Conservation (phyloP, 2,329 filamentous ascomycete species). For the Cercospora sp. region DNA sequence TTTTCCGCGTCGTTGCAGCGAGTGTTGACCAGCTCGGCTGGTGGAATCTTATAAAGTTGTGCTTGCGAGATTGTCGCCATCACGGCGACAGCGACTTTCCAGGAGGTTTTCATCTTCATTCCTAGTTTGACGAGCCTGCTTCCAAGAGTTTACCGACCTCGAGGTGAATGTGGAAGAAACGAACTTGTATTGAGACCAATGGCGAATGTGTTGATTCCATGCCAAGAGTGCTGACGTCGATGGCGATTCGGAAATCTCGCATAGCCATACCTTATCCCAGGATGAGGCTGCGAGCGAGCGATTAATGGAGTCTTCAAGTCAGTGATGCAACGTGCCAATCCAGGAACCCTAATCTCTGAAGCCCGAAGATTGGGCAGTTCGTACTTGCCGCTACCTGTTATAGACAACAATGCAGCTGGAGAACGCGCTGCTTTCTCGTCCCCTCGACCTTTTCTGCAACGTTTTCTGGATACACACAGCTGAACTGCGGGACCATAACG, state of each 20-base stretch:
- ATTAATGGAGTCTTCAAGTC: background rate
- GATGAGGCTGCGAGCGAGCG: background rate
- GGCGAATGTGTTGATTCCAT: background rate
- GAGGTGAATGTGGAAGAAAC: background rate
- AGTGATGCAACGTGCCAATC: background rate
- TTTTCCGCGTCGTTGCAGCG: conserved; percentile 3
- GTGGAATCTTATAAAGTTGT: background rate
- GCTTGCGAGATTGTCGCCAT: background rate
- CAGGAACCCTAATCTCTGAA: background rate
- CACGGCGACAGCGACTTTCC: background rate
- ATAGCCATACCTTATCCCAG: background rate
- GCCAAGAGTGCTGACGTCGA: background rate
- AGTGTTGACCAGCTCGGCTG: background rate
- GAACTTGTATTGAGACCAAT: background rate
- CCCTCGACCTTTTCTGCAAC: background rate
- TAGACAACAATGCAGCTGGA: background rate
- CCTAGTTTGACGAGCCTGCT: background rate
- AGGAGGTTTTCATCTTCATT: background rate
- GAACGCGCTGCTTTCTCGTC: background rate
- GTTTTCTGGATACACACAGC: background rate
- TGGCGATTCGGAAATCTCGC: background rate
- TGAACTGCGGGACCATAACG: background rate
- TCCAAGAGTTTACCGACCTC: background rate
- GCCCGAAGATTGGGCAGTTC: background rate
- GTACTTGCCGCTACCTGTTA: background rate